Conservation (phyloP, 2,329 filamentous ascomycete genomes). For the Arthrobotrys conoides region DNA sequence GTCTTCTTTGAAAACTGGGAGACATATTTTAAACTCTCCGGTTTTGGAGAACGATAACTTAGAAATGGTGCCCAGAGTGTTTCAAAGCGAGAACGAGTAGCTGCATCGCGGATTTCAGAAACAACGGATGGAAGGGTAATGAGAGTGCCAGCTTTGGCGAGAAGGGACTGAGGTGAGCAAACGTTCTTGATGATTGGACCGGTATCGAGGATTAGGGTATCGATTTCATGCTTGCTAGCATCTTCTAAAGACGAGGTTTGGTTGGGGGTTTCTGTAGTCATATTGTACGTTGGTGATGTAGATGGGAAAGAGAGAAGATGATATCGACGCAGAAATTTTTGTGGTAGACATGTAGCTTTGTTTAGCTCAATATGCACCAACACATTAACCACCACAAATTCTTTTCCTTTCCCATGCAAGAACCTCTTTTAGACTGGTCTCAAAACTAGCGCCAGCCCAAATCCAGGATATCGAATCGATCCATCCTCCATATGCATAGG, state of each 20-base stretch:
- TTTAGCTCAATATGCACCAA: constrained; percentile 7
- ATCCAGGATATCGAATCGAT: too few relatives aligned
- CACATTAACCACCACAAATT: constrained; percentile 16
- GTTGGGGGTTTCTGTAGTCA: constrained; percentile 36
- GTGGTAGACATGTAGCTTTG: constrained; percentile 6
- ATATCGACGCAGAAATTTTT: constrained; percentile 26
- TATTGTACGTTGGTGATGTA: constrained; percentile 14
- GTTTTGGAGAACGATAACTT: constrained; percentile 79
- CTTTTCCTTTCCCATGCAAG: neutral
- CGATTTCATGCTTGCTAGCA: constrained; percentile 69
- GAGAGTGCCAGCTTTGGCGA: constrained; percentile 81
- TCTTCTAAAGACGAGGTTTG: neutral
- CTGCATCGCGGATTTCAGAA: constrained; percentile 86
- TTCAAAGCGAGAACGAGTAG: constrained; percentile 83
- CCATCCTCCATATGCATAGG: too few relatives aligned
- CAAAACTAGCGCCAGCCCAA: neutral
- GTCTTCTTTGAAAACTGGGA: constrained; percentile 89
- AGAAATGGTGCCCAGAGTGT: constrained; percentile 89
- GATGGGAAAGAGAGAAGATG: neutral
- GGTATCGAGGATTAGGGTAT: constrained; percentile 89
- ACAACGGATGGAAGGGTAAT: constrained; percentile 89
- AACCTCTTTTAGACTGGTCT: neutral
- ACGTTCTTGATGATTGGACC: constrained; percentile 95
- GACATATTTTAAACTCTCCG: constrained; percentile 83
- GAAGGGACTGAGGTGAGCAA: constrained; percentile 83